Evolutionary conservation across 2,329 filamentous ascomycete species (phyloP), one percentile per base, ranked within the genome.

Genomic region (Periglandula ipomoeae): DNA sequence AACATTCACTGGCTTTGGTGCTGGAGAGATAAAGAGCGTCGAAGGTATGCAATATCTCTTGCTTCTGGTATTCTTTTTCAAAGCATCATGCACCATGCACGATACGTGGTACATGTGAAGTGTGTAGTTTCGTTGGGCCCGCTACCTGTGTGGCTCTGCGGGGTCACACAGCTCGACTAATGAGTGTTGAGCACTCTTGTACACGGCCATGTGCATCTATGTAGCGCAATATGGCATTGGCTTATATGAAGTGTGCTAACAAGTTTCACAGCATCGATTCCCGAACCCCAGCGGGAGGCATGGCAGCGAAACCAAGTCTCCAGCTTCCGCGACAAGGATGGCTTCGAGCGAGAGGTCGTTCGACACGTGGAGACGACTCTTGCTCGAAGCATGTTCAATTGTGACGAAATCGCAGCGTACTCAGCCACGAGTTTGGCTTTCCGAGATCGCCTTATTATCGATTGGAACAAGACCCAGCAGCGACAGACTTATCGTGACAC

Each of bases 391-490:
- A 81, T 98, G 66, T 97, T 91, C 79, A 98, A 98, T 70, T 98
- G 93, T 70, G 90, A 98, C 73, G 93, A 98, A 70, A 78, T 80
- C 48, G 93, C 93, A 47, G 89, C 90, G 27, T 98, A 98, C 68
- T 82, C 87, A 7, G 93, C 91, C 55, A 89, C 90, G 39, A 88
- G 89, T 56, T 73, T 98, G 60, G 91, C 93, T 23, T 91, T 98
- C 70, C 82, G 93, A 61, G 91, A 98, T 66, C 84, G 89, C 46
- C 75, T 98, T 63, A 84, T 98, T 61, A 84, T 93, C 54, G 89
- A 95, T 58, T 98, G 93, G 93, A 98, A 97, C 73, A 89, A 85
- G 70, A 98, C 93, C 42, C 93, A 98, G 72, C 93, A 98, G 73
- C 84, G 85, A 52, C 93, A 98, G 70, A 96, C 91, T 0, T 89